Conservation (phyloP, 805 yeast genomes). For the Naumovozyma castellii region DNA sequence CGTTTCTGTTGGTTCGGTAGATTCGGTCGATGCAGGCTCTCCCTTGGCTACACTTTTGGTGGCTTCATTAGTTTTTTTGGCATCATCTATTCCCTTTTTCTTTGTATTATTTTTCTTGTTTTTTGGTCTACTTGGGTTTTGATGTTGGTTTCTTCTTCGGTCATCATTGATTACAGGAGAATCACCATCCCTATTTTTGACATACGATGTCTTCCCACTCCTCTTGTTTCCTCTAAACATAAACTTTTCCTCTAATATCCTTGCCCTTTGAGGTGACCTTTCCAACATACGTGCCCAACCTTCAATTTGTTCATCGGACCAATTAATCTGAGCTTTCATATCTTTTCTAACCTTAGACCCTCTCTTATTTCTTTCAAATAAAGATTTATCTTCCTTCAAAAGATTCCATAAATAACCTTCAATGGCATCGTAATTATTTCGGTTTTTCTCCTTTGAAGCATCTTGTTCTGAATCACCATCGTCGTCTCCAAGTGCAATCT, state of each 20-base stretch:
- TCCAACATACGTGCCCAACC: conserved; percentile 82
- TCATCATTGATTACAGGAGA: too few species aligned
- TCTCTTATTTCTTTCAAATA: conserved; percentile 42
- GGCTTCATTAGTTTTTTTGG: not conserved
- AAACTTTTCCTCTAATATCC: conserved; percentile 52
- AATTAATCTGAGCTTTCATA: conserved; percentile 43
- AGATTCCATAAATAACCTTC: conserved; percentile 51
- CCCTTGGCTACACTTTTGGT: not conserved
- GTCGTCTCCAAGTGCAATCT: conserved; percentile 5
- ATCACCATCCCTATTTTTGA: conserved; percentile 17
- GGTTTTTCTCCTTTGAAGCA: conserved; percentile 3
- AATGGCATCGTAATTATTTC: conserved; percentile 32
- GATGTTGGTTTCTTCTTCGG: not conserved
- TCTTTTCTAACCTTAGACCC: conserved; percentile 42
- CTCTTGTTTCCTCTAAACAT: conserved; percentile 37
- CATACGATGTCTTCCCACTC: conserved; percentile 26
- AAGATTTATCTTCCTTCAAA: conserved; percentile 41
- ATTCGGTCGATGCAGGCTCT: too few species aligned
- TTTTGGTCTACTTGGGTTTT: not conserved
- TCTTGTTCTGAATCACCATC: conserved; percentile 9
- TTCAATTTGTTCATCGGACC: conserved; percentile 89
- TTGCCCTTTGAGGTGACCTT: conserved; percentile 53
- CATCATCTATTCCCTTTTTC: conserved; percentile 12
- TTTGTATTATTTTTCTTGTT: conserved; percentile 4
- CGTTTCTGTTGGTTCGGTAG: not conserved